Base-by-base conservation (phyloP, 805 yeast species). In the Peterozyma toletana region DNA sequence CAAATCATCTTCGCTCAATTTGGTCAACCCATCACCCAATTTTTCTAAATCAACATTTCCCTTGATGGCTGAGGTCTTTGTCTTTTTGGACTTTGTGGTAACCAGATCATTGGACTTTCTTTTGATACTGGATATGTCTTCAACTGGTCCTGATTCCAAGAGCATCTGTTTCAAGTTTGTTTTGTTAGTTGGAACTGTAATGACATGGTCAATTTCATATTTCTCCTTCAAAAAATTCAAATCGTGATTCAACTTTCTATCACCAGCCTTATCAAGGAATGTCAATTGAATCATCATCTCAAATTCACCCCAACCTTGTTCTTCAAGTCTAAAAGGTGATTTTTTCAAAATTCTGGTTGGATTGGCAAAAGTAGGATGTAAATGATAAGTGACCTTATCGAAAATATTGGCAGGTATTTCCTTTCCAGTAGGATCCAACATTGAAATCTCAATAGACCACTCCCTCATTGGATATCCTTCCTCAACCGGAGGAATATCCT, bases 301-400 rank as follows among this genome's bases (percentile, higher is more conserved):
- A 57, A 91, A 91, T 53, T 91, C 98, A 61, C 98, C 99, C 98
- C 99, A 91, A 41, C 99, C 99, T 67, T 87, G 83, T 62, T 91
- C 99, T 56, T 80, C 86, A 45, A 91, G 83, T 57, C 67, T 76
- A 66, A 90, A 91, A 10, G 99, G 99, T 9, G 85, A 77, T 56
- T 81, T 82, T 57, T 85, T 86, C 58, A 88, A 62, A 11, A 83
- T 71, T 60, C 97, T 77, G 50, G 77, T 82, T 10, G 98, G 98
- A 61, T 89, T 89, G 40, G 78, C 79, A 66, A 91, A 91, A 9
- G 98, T 93, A 40, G 97, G 98, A 68, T 91, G 99, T 50, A 93
- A 74, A 53, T 88, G 83, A 63, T 91, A 91, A 4, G 95, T 89
- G 42, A 89, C 96, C 64, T 85, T 86, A 62, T 93, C 98, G 56